Conservation (phyloP, 2,329 filamentous ascomycete species). For the Pleoardoris graminearum region DNA sequence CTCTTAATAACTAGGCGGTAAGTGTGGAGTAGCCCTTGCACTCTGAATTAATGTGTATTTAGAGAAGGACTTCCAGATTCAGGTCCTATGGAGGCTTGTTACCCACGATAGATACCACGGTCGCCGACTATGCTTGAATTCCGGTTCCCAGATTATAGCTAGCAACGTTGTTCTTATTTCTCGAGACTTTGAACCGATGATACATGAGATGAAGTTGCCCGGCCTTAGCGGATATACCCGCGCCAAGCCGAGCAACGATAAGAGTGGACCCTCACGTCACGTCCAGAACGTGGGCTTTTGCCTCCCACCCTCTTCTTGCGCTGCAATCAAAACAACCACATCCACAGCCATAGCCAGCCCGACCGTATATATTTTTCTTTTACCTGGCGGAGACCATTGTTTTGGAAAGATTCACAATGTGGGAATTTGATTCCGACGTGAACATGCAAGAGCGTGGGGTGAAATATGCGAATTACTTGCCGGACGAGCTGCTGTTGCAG, state of each 20-base stretch:
- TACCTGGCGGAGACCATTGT: not conserved
- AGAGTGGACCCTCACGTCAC: not conserved
- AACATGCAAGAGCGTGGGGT: not conserved
- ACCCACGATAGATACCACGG: too few relatives aligned
- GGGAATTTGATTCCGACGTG: not conserved
- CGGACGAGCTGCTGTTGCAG: constrained; percentile 58
- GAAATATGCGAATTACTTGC: constrained; percentile 48
- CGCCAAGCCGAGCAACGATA: not conserved
- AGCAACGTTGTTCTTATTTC: too few relatives aligned
- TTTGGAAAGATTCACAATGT: not conserved
- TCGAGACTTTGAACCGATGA: too few relatives aligned
- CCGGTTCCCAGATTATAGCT: too few relatives aligned
- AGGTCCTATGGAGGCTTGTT: too few relatives aligned
- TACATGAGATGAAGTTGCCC: not conserved
- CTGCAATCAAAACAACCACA: not conserved
- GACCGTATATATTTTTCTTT: not conserved
- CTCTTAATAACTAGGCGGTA: too few relatives aligned
- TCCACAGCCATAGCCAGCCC: not conserved
- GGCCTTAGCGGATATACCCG: not conserved
- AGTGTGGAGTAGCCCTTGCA: too few relatives aligned
- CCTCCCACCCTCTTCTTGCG: not conserved
- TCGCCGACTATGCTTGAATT: too few relatives aligned
- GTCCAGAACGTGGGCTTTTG: not conserved
- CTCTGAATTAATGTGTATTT: too few relatives aligned
- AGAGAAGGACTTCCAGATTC: too few relatives aligned